Base-by-base conservation (phyloP, 371 early-diverging fungal genomes). In the Paraphysoderma sedebokerense region DNA sequence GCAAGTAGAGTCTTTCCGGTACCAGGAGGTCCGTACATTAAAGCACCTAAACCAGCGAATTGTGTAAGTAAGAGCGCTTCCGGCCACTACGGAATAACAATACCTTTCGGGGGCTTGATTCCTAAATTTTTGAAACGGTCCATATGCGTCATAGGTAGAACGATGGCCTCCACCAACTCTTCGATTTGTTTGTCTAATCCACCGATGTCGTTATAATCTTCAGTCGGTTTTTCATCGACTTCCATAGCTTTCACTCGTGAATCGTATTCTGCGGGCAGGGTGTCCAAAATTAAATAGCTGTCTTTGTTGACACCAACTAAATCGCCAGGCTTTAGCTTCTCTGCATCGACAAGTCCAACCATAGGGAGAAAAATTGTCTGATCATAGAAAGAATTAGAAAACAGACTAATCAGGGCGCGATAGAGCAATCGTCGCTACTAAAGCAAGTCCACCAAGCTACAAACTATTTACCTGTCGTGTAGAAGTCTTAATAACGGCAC, bases 291-390 rank as follows among this genome's bases (percentile, higher is more conserved):
- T 58, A 99, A 70, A 63, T 90, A 99, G 53, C 89, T 89, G 72
- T 99, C 99, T 68, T 99, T 99, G 70, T 99, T 97, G n/a, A 99
- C 90, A 56, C 99, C 98, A 58, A 99, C 92, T 32, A 98, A 74
- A 61, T 99, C 99, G 28, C 97, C 98, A 17, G 99, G 98, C 55
- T 83, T 89, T 46, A 99, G 68, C 29, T 84, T 84, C 24, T 79
- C 73, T 23, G 87, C 68, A 42, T 93, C 95, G 20, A 99, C 98
- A 33, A 99, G 76, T 36, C 99, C 99, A 46, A 98, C 83, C 70
- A 98, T 74, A 7, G 98, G 98, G 51, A 99, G 72, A 57, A 98
- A 97, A 48, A 96, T 81, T 4, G 95, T 93, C 82, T 87, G 57
- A 36, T 38, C 11, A 28, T 6, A n/a, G 22, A 9, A 53, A 11